A percentile compares a stretch with the other conserved stretches of the same genome.
Conservation (phyloP, 2,329 filamentous ascomycete species). For the Aspergillus flavus region DNA sequence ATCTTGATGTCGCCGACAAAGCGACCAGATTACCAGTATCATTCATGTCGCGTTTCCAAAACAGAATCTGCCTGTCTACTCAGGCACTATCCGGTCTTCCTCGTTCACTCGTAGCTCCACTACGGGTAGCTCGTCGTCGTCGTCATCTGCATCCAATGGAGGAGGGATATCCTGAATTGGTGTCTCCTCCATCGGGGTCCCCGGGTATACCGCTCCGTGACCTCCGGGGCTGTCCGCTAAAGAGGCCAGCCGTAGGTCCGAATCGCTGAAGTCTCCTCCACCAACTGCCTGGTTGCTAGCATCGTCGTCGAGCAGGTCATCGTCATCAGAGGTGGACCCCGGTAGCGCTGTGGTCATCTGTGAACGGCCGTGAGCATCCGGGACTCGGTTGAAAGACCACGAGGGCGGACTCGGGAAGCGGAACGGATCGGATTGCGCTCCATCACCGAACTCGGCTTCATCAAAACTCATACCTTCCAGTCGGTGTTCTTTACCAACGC, state of each 20-base stretch:
- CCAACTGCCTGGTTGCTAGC: constrained; percentile 45
- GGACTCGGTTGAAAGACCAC: constrained; percentile 42
- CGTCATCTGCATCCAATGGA: constrained; percentile 33
- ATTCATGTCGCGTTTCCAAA: constrained; percentile 7
- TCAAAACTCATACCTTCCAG: constrained; percentile 40
- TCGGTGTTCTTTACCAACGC: constrained; percentile 23
- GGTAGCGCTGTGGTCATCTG: constrained; percentile 31
- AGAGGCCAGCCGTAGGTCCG: constrained; percentile 35
- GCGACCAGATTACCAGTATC: constrained; percentile 2
- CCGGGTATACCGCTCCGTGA: constrained; percentile 19
- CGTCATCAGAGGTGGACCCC: constrained; percentile 34
- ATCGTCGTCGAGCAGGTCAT: constrained; percentile 39
- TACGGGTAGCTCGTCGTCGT: constrained; percentile 42
- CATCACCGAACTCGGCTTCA: constrained; percentile 29
- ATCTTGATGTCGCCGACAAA: constrained; percentile 1
- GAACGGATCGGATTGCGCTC: constrained; percentile 27
- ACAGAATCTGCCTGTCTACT: constrained; percentile 3
- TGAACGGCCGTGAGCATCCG: constrained; percentile 32
- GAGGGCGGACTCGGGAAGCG: constrained; percentile 30
- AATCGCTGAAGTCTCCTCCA: constrained; percentile 37
- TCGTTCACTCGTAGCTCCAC: constrained; percentile 44
- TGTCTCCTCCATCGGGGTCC: constrained; percentile 30
- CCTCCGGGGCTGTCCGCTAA: constrained; percentile 31
- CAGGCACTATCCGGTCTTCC: constrained; percentile 32
- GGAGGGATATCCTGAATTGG: constrained; percentile 36